A percentile compares a stretch with the other conserved stretches of the same genome.
Evolutionary conservation across 1,139 yeast genomes (phyloP).

Genomic region (Yamadazyma diospyri): DNA sequence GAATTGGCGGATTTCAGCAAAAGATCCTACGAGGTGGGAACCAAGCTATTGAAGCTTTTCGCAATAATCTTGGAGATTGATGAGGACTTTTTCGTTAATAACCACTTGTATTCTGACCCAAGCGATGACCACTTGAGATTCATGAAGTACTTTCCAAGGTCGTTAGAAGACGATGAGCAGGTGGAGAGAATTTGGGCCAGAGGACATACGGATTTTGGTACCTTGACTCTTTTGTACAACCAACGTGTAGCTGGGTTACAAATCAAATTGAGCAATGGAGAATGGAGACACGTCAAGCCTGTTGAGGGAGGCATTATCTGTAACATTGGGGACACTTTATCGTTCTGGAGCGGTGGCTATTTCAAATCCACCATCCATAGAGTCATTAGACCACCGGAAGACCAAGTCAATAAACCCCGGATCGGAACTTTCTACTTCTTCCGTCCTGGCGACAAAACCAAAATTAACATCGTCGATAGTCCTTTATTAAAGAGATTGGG

Average conservation of each 20-base stretch:
- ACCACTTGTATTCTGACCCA: slow-evolving; percentile 27
- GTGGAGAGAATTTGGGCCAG: slow-evolving; percentile 30
- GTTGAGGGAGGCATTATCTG: slow-evolving; percentile 28
- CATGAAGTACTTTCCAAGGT: slow-evolving; percentile 29
- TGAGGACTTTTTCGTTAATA: slow-evolving; percentile 27
- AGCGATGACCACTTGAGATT: slow-evolving; percentile 32
- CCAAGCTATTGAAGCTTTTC: slow-evolving; percentile 25
- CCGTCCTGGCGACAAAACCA: slow-evolving; percentile 28
- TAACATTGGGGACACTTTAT: slow-evolving; percentile 30
- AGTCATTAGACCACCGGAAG: slow-evolving; percentile 29
- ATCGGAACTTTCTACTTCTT: slow-evolving; percentile 33
- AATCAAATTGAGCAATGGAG: slow-evolving; percentile 21
- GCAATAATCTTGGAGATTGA: slow-evolving; percentile 31
- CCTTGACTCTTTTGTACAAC: slow-evolving; percentile 25
- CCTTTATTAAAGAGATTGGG: slow-evolving; percentile 28
- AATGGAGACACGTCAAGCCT: slow-evolving; percentile 29
- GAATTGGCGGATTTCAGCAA: slow-evolving; percentile 22
- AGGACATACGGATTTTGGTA: slow-evolving; percentile 31
- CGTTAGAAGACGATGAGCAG: slow-evolving; percentile 22
- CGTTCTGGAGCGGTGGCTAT: slow-evolving; percentile 31
- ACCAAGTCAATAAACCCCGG: slow-evolving; percentile 26
- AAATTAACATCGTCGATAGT: slow-evolving; percentile 27
- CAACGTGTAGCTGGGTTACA: slow-evolving; percentile 30
- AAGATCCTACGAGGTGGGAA: slow-evolving; percentile 22
- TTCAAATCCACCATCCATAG: slow-evolving; percentile 31